Evolutionary conservation across 2,329 filamentous ascomycete species (phyloP).

Genomic region (Parascedosporium putredinis): DNA sequence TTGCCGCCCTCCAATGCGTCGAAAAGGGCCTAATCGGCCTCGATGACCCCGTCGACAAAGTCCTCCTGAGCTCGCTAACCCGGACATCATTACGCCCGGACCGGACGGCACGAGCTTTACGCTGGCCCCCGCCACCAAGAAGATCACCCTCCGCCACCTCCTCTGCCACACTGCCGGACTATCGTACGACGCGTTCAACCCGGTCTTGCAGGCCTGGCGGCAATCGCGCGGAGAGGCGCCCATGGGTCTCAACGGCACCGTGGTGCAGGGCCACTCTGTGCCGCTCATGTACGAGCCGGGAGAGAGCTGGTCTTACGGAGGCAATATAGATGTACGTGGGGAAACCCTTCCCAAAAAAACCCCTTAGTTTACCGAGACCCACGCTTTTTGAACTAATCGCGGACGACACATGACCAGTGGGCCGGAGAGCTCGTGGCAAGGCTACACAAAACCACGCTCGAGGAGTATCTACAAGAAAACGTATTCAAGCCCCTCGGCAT

Average conservation of each 20-base stretch:
- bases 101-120: not conserved
- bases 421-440: not conserved
- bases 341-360: not conserved
- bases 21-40: not conserved
- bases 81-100: not conserved
- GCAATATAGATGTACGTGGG: slow-evolving; percentile 4
- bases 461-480: not conserved
- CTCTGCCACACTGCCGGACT: slow-evolving; percentile 5
- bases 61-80: not conserved
- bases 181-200: slow-evolving; percentile 3
- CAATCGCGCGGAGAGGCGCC: slow-evolving; percentile 6
- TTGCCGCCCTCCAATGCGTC: slow-evolving; percentile 1
- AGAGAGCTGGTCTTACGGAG: slow-evolving; percentile 6
- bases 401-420: not conserved
- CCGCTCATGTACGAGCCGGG: slow-evolving; percentile 8
- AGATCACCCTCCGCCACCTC: slow-evolving; percentile 8
- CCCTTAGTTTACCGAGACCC: not conserved
- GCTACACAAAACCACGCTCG: slow-evolving; percentile 2
- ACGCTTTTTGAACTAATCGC: not conserved
- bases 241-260: not conserved
- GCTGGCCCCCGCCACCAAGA: not conserved
- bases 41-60: not conserved
- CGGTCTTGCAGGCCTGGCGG: not conserved
- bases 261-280: not conserved
- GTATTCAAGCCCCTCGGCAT: slow-evolving; percentile 1